phyloP scores from a whole-genome alignment of 1,284 basidiomycete species.

The Ustilago tritici region DNA sequence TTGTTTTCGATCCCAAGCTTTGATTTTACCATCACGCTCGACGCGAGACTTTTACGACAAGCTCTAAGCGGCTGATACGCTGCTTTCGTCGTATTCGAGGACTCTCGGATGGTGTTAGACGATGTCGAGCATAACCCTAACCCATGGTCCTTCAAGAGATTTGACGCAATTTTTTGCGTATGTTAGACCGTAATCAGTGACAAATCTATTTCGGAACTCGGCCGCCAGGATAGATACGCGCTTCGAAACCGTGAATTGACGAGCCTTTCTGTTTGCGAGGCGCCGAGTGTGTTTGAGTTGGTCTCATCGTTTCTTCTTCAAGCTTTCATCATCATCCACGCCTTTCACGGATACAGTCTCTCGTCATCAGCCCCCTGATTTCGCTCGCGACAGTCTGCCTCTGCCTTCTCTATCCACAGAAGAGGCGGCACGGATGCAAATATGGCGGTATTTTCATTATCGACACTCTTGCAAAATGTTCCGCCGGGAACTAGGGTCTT shows the following conservation, averaged over 20 bases:
- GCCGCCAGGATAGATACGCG: slow-evolving; percentile 2
- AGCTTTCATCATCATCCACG: neutral
- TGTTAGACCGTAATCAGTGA: neutral
- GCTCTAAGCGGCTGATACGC: too few relatives aligned
- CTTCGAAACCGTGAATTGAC: neutral
- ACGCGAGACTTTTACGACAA: too few relatives aligned
- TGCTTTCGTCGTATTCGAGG: neutral
- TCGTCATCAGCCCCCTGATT: neutral
- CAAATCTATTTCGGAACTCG: neutral
- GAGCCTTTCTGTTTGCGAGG: neutral
- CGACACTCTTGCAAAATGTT: slow-evolving; percentile 44
- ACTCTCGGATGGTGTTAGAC: neutral
- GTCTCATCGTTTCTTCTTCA: slow-evolving; percentile 2
- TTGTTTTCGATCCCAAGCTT: too few relatives aligned
- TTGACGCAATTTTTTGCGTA: neutral
- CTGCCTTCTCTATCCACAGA: neutral
- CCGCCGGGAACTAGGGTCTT: slow-evolving; percentile 43
- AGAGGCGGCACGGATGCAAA: neutral
- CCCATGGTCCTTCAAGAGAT: neutral
- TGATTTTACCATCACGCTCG: too few relatives aligned
- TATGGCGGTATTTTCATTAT: slow-evolving; percentile 56
- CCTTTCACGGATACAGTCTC: too few relatives aligned
- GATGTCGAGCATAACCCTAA: neutral
- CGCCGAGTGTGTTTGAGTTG: slow-evolving; percentile 8
- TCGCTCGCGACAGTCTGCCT: too few relatives aligned